Evolutionary conservation across 495 filamentous ascomycete species (phyloP).

Genomic region (Penicillium riverlandense): DNA sequence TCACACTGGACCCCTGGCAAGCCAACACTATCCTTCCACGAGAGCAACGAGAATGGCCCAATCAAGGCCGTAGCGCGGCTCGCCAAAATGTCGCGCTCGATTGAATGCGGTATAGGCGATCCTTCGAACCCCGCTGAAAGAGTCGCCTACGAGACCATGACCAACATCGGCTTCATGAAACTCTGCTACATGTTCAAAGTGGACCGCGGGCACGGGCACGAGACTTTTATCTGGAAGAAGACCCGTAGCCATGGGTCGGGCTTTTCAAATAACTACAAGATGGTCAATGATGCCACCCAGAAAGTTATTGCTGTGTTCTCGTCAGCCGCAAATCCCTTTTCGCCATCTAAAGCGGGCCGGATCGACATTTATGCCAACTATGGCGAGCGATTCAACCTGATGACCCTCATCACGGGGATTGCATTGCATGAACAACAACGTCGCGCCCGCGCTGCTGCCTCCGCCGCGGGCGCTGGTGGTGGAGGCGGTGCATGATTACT

Average conservation of each 20-base stretch:
- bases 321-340: constrained; percentile 6
- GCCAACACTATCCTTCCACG: constrained; percentile 27
- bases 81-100: too few relatives aligned
- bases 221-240: constrained; percentile 26
- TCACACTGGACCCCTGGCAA: constrained; percentile 20
- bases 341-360: constrained; percentile 4
- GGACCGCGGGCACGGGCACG: constrained; percentile 1
- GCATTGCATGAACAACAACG: constrained; percentile 11
- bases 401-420: constrained; percentile 18
- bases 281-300: constrained; percentile 20
- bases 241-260: constrained; percentile 20
- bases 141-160: constrained; percentile 21
- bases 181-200: constrained; percentile 22
- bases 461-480: background rate
- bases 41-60: too few relatives aligned
- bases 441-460: background rate
- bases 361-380: constrained; percentile 14
- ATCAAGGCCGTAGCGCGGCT: too few relatives aligned
- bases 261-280: constrained; percentile 17
- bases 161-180: constrained; percentile 10
- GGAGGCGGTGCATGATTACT: constrained; percentile 1
- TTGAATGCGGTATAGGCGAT: constrained; percentile 18
- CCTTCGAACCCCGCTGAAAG: constrained; percentile 4
- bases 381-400: constrained; percentile 9
- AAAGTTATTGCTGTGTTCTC: constrained; percentile 23